These are phyloP conservation scores for Plasmopara muralis DNA, from an alignment of 352 stramenopile genomes.

Conservation along the genomic window DNA sequence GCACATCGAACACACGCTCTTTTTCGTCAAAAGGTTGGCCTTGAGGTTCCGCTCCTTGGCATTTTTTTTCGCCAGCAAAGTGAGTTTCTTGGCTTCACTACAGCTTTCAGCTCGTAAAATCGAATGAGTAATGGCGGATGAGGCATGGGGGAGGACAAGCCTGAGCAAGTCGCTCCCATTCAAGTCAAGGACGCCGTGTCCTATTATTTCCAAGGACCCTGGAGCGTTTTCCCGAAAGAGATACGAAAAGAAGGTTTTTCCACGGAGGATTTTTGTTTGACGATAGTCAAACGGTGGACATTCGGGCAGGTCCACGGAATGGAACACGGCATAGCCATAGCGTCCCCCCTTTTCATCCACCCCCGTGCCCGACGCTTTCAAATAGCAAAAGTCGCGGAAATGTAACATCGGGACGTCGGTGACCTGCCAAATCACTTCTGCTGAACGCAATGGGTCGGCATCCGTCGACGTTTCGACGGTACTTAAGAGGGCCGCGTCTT, in stretches of 20 bases:
- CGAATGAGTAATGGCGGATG: conserved; percentile 22
- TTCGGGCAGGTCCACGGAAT: conserved; percentile 31
- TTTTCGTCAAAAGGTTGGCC: conserved; percentile 12
- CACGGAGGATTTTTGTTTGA: conserved; percentile 24
- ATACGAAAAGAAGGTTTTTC: conserved; percentile 28
- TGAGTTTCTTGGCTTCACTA: conserved; percentile 41
- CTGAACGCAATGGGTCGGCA: conserved; percentile 31
- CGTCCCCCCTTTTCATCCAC: conserved; percentile 22
- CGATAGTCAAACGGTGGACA: conserved; percentile 31
- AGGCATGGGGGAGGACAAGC: conserved; percentile 21
- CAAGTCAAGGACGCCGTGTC: conserved; percentile 35
- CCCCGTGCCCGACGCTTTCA: conserved; percentile 35
- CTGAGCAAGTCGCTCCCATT: conserved; percentile 22
- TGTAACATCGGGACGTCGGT: conserved; percentile 28
- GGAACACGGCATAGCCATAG: conserved; percentile 38
- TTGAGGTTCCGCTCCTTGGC: conserved; percentile 5
- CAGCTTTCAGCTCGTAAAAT: conserved; percentile 22
- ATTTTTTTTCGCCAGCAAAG: conserved; percentile 23
- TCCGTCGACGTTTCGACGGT: conserved; percentile 24
- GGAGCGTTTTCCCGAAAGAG: conserved; percentile 30
- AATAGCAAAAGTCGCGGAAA: conserved; percentile 31
- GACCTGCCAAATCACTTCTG: conserved; percentile 37
- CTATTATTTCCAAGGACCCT: conserved; percentile 29
- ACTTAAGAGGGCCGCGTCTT: conserved; percentile 29
- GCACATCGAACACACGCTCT: conserved; percentile 27